Percentiles rank a stretch among this genome's conserved stretches.
Evolutionary conservation across 805 yeast genomes (phyloP).

Genomic region (Candida easanensis): DNA sequence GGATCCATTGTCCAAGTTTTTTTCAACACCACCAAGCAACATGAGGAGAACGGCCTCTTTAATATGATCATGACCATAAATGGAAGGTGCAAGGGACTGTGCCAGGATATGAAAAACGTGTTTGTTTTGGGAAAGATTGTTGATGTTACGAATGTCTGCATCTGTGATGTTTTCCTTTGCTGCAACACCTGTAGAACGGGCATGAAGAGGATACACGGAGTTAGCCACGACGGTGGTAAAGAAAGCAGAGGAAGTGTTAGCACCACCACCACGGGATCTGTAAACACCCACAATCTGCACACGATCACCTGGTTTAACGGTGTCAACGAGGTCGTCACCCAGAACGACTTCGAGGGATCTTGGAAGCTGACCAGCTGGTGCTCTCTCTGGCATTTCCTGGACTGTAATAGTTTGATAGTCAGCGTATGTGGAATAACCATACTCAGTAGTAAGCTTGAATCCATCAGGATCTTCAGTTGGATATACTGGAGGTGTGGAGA

Average conservation of each 20-base stretch:
- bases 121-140: constrained; percentile 65
- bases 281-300: constrained; percentile 92
- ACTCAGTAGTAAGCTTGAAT: constrained; percentile 83
- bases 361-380: constrained; percentile 98
- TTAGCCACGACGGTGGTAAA: constrained; percentile 82
- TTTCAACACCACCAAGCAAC: constrained; percentile 92
- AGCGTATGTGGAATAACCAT: constrained; percentile 86
- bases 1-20: constrained; percentile 90
- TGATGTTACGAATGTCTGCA: constrained; percentile 81
- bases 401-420: constrained; percentile 93
- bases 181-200: constrained; percentile 83
- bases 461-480: constrained; percentile 95
- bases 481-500: constrained; percentile 78
- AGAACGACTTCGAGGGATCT: constrained; percentile 88
- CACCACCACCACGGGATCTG: constrained; percentile 80
- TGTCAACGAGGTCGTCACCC: constrained; percentile 93
- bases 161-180: constrained; percentile 69
- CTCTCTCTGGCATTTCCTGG: constrained; percentile 97
- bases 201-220: constrained; percentile 84
- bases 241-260: constrained; percentile 60
- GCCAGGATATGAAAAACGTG: constrained; percentile 77
- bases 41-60: constrained; percentile 87
- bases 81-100: constrained; percentile 91
- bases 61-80: constrained; percentile 88
- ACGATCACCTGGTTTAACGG: constrained; percentile 93